Percentiles rank a stretch among this genome's conserved stretches.
phyloP scores from a whole-genome alignment of 345 rosid species.

The Mangifera indica region DNA sequence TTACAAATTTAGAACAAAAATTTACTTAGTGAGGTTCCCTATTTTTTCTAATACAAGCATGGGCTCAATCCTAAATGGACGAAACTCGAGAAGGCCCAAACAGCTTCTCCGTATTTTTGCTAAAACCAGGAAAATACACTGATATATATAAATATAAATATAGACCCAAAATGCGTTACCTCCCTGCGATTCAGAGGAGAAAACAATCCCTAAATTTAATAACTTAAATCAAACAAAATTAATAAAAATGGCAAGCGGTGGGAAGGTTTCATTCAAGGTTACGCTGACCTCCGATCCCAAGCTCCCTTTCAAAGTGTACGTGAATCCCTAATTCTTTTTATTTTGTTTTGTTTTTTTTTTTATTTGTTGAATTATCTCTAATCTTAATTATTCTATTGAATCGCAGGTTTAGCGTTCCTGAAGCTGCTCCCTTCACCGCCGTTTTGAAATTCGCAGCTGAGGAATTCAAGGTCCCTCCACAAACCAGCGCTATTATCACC shows the following conservation, averaged over 20 bases:
- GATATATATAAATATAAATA: too few species aligned
- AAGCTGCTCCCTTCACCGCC: constrained; percentile 97
- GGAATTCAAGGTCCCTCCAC: constrained; percentile 98
- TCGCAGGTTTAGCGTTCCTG: constrained; percentile 92
- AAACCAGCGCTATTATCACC: constrained; percentile 98
- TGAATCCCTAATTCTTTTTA: not conserved
- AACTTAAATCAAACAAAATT: too few species aligned
- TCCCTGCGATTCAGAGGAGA: too few species aligned
- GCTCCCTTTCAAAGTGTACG: constrained; percentile 98
- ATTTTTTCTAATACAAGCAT: too few species aligned
- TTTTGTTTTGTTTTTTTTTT: too few species aligned
- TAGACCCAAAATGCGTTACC: too few species aligned
- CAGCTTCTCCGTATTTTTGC: not conserved
- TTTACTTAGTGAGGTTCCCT: too few species aligned
- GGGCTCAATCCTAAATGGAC: not conserved
- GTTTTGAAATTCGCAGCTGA: constrained; percentile 92
- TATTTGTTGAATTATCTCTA: not conserved
- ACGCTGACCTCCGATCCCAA: constrained; percentile 97
- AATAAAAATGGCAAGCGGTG: constrained; percentile 65
- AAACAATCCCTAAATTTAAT: too few species aligned
- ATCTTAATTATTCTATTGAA: constrained; percentile 1
- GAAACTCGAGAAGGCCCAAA: not conserved
- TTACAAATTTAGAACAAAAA: too few species aligned
- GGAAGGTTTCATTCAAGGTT: constrained; percentile 93
- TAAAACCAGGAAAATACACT: not conserved